Evolutionary conservation across 2,329 filamentous ascomycete species (phyloP).

Genomic region (Monosporascus sp.): DNA sequence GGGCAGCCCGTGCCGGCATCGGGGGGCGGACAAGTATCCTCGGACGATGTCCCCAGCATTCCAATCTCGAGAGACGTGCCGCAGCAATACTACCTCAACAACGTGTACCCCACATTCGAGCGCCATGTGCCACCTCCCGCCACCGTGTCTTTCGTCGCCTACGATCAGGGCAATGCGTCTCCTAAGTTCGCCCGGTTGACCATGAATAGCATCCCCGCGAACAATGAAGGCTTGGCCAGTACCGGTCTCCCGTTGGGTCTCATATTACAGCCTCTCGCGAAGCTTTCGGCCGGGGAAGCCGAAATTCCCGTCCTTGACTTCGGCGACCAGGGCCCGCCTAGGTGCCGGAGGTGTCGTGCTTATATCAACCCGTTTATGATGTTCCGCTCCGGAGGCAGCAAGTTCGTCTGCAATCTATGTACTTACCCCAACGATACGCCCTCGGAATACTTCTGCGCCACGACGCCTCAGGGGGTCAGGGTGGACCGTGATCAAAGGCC

Average conservation of each 20-base stretch:
- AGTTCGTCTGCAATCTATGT: slow-evolving; percentile 97
- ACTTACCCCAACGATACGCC: slow-evolving; percentile 94
- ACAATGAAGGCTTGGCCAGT: slow-evolving; percentile 70
- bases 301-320: slow-evolving; percentile 92
- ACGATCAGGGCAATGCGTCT: slow-evolving; percentile 93
- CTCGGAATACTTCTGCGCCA: slow-evolving; percentile 88
- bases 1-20: slow-evolving; percentile 48
- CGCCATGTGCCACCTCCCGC: slow-evolving; percentile 87
- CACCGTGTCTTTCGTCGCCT: slow-evolving; percentile 83
- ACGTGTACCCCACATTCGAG: slow-evolving; percentile 94
- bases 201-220: slow-evolving; percentile 86
- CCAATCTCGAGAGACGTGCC: slow-evolving; percentile 77
- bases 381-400: slow-evolving; percentile 89
- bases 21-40: slow-evolving; percentile 72
- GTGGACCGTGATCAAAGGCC: slow-evolving; percentile 85
- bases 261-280: slow-evolving; percentile 81
- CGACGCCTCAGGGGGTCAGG: slow-evolving; percentile 78
- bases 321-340: slow-evolving; percentile 81
- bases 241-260: slow-evolving; percentile 85
- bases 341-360: slow-evolving; percentile 86
- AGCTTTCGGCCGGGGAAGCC: slow-evolving; percentile 76
- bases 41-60: slow-evolving; percentile 89
- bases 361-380: slow-evolving; percentile 99
- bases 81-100: slow-evolving; percentile 77
- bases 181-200: slow-evolving; percentile 90